Evolutionary conservation across 225 moss, liverwort and hornwort genomes (phyloP), one percentile per base, ranked within the genome.

Genomic region (Bryum argenteum): DNA sequence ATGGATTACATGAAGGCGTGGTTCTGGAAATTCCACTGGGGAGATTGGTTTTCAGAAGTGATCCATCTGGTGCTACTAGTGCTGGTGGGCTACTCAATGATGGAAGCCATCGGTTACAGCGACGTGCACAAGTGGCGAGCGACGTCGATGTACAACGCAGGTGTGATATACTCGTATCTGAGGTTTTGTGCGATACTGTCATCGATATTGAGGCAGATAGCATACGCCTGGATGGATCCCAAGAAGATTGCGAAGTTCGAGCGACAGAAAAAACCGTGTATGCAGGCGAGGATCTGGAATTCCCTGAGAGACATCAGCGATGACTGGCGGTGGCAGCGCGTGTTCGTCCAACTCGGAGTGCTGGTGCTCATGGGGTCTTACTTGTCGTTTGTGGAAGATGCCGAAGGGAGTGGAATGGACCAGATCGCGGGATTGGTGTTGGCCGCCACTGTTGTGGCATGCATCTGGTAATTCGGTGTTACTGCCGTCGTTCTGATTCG

Each of bases 311-410:
- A 61, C 69, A 76, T 76, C 43, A 72, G 72, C 4, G 79, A 79
- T 3, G 85, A 85, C 37, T 85, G 85, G 85, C 73, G 85, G 16
- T 85, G 85, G 85, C 85, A 85, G 70, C 72, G 76, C 0, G 82
- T 85, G 66, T 85, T 85, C 16, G 82, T 70, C 6, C 85, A 85
- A 26, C 54, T 85, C 0, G 85, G 70, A 3, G 76, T 77, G 40
- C 17, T 82, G 17, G 20, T 82, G 4, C 76, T 85, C 43, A 67
- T 82, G 70, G 85, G 85, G 7, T 67, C 79, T 0, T 85, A 79
- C 47, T 69, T 85, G 8, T 23, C 73, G 8, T 79, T 70, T 10
- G 82, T 82, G 33, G 82, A 82, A 1, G 77, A 82, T 6, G 3
- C 0, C n/a, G 19, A 16, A 2, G 52, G 48, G 1, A 74, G 71